Evolutionary conservation across 2,329 filamentous ascomycete genomes (phyloP), one percentile per base, ranked within the genome.

Genomic region (Rhytidhysteron rufulum): DNA sequence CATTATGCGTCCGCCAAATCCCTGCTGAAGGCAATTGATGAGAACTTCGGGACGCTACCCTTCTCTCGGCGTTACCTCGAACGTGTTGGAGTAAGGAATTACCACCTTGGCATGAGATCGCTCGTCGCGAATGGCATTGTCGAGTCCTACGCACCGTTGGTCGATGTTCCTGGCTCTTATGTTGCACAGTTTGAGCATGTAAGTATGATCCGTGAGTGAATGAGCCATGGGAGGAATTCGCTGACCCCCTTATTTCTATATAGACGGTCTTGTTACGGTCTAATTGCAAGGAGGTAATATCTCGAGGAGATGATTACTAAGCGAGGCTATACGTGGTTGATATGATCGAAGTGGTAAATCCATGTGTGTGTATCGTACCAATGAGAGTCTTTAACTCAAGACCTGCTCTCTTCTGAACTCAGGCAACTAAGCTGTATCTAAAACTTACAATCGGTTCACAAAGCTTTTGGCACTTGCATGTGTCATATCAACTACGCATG

Each of bases 171-270:
- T 73, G 90, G 90, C 39, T 94, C 87, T 15, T 95, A 94, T 68
- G 90, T 89, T 17, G 90, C 90, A 50, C 90, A 96, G 62, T 95
- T 83, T 63, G 90, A 96, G 71, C 90, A 96, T 73, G 88, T 94
- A 69, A 78, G 86, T 80, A 18, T 37, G 2, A 0, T 33, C 8
- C 16, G 10, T 16, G 15, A 8, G 1, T 22, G 22, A 13, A 13
- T 6, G 21, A 32, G 4, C n/a, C n/a, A n/a, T 3, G 17, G 15
- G 17, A 8, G 8, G 16, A 27, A 13, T 25, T 10, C 41, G 35
- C 50, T 55, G 25, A 53, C 36, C 13, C 18, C 15, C 37, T 25
- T 15, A 39, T 37, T 41, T 33, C 53, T 39, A 45, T 42, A 20
- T 25, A 62, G 58, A 64, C 59, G 33, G 51, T 64, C 4, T 32